Base-by-base conservation (phyloP, 805 yeast species). In the Metschnikowia amazonensis region DNA sequence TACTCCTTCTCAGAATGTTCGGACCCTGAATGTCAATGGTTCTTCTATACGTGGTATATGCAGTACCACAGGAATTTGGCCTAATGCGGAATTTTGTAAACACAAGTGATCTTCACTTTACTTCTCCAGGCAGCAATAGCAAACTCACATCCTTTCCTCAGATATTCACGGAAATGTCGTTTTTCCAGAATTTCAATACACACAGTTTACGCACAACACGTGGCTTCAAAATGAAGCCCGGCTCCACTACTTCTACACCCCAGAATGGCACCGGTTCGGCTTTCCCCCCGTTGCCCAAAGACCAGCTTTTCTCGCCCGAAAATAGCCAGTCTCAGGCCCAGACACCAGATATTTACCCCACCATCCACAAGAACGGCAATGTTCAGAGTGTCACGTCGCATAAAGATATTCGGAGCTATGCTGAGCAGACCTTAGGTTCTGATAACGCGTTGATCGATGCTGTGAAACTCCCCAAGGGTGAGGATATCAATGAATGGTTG, bases 391-490 rank as follows among this genome's bases (percentile, higher is more conserved):
- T 70, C n/a, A 65, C 74, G 1, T 62, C 73, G 5, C 95, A 86
- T 60, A 80, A 75, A 57, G 94, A 86, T 59, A 79, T 94, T 46
- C 79, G 96, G 49, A 82, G 75, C 59, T 89, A 89, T 58, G 99
- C 97, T 0, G 98, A 92, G 62, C 89, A 95, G 36, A 92, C 99
- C 0, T 72, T 94, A 42, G 99, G 99, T 0, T 85, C 97, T 0
- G 95, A 92, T 29, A 83, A 92, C 27, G 90, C 90, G 2, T 73
- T 94, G 52, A 86, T 86, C 21, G 95, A 89, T 64, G 98, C 98
- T 0, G 98, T 92, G 18, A 86, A 86, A 60, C 72, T 94, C 24
- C 99, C 99, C 14, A 86, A 79, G 55, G 98, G 94, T 49, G 99
- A 92, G 65, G 94, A 88, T 58, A 61, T 82, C 45, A 84, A 85